phyloP scores from a whole-genome alignment of 177 flowering plant species.

The Telopea speciosissima region DNA sequence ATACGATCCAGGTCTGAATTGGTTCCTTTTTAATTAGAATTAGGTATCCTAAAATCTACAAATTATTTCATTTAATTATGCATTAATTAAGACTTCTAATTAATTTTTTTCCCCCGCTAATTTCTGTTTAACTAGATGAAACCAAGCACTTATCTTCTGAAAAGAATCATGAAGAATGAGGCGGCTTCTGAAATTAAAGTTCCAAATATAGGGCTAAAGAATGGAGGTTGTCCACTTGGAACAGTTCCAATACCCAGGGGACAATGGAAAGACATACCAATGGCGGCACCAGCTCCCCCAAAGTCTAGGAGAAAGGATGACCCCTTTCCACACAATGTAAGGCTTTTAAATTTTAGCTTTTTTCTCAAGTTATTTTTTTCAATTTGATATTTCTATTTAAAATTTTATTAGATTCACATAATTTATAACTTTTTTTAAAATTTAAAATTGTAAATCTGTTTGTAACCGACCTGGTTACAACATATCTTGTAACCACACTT shows the following conservation, averaged over 20 bases:
- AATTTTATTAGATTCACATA: too few species aligned
- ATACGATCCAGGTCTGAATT: constrained; percentile 36
- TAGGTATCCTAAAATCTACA: too few species aligned
- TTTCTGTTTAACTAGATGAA: background rate
- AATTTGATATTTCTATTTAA: too few species aligned
- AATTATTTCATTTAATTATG: too few species aligned
- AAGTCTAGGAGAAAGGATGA: background rate
- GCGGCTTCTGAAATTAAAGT: background rate
- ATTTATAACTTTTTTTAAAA: too few species aligned
- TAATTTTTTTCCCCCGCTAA: too few species aligned
- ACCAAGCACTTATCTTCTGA: background rate
- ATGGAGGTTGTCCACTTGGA: constrained; percentile 4
- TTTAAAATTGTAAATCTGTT: too few species aligned
- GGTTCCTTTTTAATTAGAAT: background rate
- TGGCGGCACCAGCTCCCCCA: background rate
- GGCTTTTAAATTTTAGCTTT: background rate
- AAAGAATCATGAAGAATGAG: background rate
- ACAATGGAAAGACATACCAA: background rate
- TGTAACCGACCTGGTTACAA: too few species aligned
- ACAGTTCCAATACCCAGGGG: background rate
- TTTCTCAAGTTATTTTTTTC: too few species aligned
- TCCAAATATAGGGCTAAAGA: background rate
- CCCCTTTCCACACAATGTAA: background rate
- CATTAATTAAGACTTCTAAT: background rate
- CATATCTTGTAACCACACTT: too few species aligned